Evolutionary conservation across 2,329 filamentous ascomycete genomes (phyloP), one percentile per base, ranked within the genome.

Genomic region (Trichoderma cornu-damae): DNA sequence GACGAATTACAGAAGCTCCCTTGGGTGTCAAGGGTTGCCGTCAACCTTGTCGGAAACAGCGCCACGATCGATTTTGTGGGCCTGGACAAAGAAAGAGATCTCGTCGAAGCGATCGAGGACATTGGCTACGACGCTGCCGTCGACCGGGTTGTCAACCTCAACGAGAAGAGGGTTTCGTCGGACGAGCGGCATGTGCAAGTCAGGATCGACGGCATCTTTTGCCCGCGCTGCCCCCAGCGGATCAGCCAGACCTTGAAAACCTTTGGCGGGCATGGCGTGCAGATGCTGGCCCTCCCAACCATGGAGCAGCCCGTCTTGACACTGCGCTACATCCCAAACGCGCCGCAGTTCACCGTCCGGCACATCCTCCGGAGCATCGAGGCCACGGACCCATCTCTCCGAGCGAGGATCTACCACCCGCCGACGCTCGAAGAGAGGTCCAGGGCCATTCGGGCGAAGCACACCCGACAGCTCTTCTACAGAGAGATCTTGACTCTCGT

Each of bases 341-440:
- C 84, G 3, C 88, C 90, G 0, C 67, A 64, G 1, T 83, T 96
- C 65, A 96, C 89, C 0, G 81, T 96, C 62, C 83, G 93, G 48
- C 80, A 83, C 6, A 89, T 96, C 40, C 75, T 95, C 11, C 73
- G 77, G 11, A 79, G 82, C 1, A 88, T 96, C 50, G 77, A 83
- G 55, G 78, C 79, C 4, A 78, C 82, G 5, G 87, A 96, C 64
- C 73, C 79, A 1, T 80, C 77, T 0, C 87, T 96, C 60, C 75
- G 74, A 24, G 82, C 86, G 1, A 84, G 81, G 2, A 81, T 96
- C 11, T 86, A 90, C 67, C 89, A 93, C 61, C 86, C 89, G 0
- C 89, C 88, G 0, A 91, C 87, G 0, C 79, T 96, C 4, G 92
- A 96, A 70, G 89, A 96, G 66, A 83, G 89, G 8, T 89, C 90